Evolutionary conservation across 352 stramenopile species (phyloP).

Genomic region (Pythium pyrilobum): DNA sequence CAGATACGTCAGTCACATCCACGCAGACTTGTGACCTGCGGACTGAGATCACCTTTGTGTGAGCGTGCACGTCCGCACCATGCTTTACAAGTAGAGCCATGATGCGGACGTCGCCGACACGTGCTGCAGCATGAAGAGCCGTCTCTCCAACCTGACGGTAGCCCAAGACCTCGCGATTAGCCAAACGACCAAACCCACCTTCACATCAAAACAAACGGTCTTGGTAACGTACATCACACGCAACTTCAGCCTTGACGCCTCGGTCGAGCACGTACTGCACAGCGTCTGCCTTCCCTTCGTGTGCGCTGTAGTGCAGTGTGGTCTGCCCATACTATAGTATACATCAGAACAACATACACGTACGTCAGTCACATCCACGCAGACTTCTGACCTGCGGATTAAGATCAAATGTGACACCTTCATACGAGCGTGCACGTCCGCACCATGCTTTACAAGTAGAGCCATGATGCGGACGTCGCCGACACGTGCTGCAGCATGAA

Average conservation of each 20-base stretch:
- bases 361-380: no score
- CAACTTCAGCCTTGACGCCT: background rate
- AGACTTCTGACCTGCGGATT: no score
- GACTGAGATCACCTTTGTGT: no score
- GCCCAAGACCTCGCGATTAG: no score
- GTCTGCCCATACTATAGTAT: background rate
- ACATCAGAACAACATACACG: no score
- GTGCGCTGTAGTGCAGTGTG: background rate
- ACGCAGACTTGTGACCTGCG: no score
- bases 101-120: background rate
- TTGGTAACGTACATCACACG: background rate
- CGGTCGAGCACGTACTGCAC: conserved; percentile 1
- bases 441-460: background rate
- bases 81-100: background rate
- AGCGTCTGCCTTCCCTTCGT: background rate
- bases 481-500: background rate
- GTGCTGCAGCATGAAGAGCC: background rate
- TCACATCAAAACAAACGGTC: no score
- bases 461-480: background rate
- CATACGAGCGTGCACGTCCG: background rate
- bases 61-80: background rate
- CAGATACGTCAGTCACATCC: no score
- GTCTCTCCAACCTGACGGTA: background rate
- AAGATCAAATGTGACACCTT: background rate
- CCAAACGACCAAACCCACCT: no score